Conservation (phyloP, 768 basidiomycete genomes). For the Harrya chromipes region DNA sequence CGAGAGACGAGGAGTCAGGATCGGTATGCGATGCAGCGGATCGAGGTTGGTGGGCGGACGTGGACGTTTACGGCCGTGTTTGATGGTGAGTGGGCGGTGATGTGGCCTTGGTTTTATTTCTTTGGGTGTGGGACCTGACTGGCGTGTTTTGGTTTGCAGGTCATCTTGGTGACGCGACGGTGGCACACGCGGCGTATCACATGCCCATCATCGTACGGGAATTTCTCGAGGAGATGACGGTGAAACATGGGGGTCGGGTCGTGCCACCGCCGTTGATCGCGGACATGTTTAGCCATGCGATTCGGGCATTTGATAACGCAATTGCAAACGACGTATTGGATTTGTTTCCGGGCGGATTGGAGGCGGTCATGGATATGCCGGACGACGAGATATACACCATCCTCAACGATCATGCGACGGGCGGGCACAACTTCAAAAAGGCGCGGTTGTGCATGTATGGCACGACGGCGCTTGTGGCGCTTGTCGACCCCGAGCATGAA, state of each 20-base stretch:
- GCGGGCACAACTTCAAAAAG: constrained; percentile 60
- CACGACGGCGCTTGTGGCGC: constrained; percentile 69
- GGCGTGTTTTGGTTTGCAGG: constrained; percentile 35
- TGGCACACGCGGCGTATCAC: constrained; percentile 65
- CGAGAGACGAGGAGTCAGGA: constrained; percentile 55
- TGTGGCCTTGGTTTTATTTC: background rate
- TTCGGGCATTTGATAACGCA: constrained; percentile 61
- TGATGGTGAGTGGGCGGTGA: constrained; percentile 47
- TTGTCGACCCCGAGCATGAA: constrained; percentile 65
- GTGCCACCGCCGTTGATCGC: constrained; percentile 51
- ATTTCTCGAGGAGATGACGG: constrained; percentile 45
- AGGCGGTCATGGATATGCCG: constrained; percentile 47
- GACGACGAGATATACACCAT: constrained; percentile 54
- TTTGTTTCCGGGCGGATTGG: constrained; percentile 55
- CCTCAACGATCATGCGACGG: constrained; percentile 61
- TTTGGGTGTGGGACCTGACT: background rate
- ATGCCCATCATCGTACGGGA: constrained; percentile 65
- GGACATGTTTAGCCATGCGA: constrained; percentile 53
- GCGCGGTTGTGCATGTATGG: constrained; percentile 76
- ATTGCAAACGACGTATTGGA: constrained; percentile 64
- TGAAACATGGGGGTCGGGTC: constrained; percentile 36
- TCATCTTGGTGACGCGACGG: constrained; percentile 67
- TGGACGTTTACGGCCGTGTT: constrained; percentile 73
- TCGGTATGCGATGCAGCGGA: constrained; percentile 55
- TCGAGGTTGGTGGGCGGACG: constrained; percentile 50